Base-by-base conservation (phyloP, 495 filamentous ascomycete species). In the Astrocystis sublimbata region DNA sequence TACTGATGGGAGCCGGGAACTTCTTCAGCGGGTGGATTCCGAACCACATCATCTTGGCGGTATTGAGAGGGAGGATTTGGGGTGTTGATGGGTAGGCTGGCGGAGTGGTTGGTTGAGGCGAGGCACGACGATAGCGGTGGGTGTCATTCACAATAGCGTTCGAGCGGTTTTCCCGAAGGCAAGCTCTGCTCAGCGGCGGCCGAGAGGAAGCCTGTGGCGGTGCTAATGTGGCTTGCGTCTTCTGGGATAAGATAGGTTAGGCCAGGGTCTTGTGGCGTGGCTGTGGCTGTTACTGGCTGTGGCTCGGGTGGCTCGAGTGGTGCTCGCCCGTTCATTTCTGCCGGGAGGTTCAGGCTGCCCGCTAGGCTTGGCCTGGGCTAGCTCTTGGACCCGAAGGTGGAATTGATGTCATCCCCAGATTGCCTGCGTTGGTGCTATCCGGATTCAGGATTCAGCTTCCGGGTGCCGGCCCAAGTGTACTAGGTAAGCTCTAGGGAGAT, bases 1-100 rank as follows among this genome's bases (percentile, higher is more conserved):
- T 88, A 97, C 93, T 83, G 69, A 96, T 76, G 46, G 90, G 89
- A 66, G 87, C 84, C 69, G 89, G 90, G 82, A 93, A 98, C 84
- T 96, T 97, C 86, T 96, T 96, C 72, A 82, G 71, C 38, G 82
- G 79, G 60, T 71, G 55, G 43, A 78, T 70, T 58, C 87, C 87
- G 75, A 97, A 83, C 77, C 91, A 81, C 80, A 86, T 83, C 91
- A 93, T 92, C 64, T 73, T 88, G 81, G 70, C 71, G 76, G 75
- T 70, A 58, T 65, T 63, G 59, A 61, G 60, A 52, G 71, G 53
- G 50, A 46, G 56, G 52, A 62, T 63, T 60, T 50, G 49, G n/a
- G 53, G 64, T 24, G 47, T 58, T 38, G 50, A 19, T 47, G 65
- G 58, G 45, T 65, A 58, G 61, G 67, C 69, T 60, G 65, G 57